phyloP scores from a whole-genome alignment of 2,329 filamentous ascomycete genomes.

The Berkeleyomyces rouxiae region DNA sequence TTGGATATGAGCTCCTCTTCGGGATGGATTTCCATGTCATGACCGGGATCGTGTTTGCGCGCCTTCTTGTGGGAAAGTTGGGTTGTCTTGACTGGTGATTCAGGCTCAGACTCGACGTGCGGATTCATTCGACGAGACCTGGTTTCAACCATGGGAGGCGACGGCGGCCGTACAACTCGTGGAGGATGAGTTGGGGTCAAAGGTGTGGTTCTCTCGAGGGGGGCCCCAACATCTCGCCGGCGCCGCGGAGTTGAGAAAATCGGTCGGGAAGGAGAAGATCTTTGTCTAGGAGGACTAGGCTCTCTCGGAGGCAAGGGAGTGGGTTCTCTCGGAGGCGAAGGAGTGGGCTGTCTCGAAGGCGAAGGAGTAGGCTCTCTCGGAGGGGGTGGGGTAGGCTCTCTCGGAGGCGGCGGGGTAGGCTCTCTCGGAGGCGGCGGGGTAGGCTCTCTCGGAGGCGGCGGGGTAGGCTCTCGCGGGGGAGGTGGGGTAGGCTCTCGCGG shows the following conservation, averaged over 20 bases:
- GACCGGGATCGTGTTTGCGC: not conserved
- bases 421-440: conserved; percentile 12
- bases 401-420: conserved; percentile 10
- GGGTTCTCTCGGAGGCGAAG: conserved; percentile 17
- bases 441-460: conserved; percentile 12
- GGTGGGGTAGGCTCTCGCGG: conserved; percentile 8
- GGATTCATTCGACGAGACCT: conserved; percentile 1
- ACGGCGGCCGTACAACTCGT: not conserved
- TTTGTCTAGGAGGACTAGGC: conserved; percentile 21
- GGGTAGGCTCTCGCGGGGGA: conserved; percentile 13
- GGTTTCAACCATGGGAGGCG: not conserved
- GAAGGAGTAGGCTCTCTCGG: conserved; percentile 17
- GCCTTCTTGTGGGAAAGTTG: not conserved
- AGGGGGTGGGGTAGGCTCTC: conserved; percentile 1
- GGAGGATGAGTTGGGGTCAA: conserved; percentile 6
- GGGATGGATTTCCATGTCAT: not conserved
- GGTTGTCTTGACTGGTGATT: conserved; percentile 11
- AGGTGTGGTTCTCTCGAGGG: not conserved
- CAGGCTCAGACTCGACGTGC: conserved; percentile 10
- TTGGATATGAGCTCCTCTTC: not conserved
- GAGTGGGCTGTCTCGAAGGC: conserved; percentile 17
- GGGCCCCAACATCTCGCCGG: not conserved
- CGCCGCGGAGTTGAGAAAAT: conserved; percentile 3
- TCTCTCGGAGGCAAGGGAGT: conserved; percentile 18
- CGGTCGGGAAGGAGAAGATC: conserved; percentile 1